phyloP scores from a whole-genome alignment of 2,329 filamentous ascomycete species.

The Blastomyces percursus region DNA sequence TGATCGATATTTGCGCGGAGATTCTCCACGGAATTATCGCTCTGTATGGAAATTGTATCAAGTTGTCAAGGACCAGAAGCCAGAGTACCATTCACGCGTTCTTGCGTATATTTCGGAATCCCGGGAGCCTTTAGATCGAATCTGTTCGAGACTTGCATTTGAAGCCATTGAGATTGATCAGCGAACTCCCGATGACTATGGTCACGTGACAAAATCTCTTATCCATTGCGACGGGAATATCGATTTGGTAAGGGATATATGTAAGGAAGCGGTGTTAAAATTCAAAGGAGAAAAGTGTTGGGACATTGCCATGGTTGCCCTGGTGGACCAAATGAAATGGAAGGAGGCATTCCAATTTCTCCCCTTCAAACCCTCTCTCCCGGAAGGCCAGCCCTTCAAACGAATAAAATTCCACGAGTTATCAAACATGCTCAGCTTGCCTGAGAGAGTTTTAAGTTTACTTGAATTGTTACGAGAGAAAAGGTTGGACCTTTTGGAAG shows the following conservation, averaged over 20 bases:
- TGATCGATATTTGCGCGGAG: background rate
- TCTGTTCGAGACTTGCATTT: constrained; percentile 39
- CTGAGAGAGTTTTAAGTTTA: constrained; percentile 1
- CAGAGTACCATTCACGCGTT: constrained; percentile 12
- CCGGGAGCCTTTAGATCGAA: constrained; percentile 27
- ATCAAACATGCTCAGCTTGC: constrained; percentile 11
- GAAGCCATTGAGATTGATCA: constrained; percentile 26
- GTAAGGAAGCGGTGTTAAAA: constrained; percentile 28
- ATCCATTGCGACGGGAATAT: constrained; percentile 29
- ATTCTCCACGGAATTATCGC: background rate
- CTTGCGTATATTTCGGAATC: constrained; percentile 34
- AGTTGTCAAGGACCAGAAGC: constrained; percentile 5
- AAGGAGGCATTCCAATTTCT: constrained; percentile 22
- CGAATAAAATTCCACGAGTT: background rate
- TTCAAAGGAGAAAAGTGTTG: constrained; percentile 21
- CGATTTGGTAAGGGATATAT: constrained; percentile 30
- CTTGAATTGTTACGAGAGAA: background rate
- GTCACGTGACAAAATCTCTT: constrained; percentile 35
- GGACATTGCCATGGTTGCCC: constrained; percentile 23
- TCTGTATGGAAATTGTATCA: background rate
- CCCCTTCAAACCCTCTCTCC: constrained; percentile 16
- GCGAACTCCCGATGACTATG: constrained; percentile 36
- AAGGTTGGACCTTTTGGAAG: background rate
- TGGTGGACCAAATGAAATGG: constrained; percentile 26
- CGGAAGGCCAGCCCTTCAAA: background rate